Evolutionary conservation across 768 basidiomycete species (phyloP), one percentile per base, ranked within the genome.

Genomic region (Punctularia strigosozonata): DNA sequence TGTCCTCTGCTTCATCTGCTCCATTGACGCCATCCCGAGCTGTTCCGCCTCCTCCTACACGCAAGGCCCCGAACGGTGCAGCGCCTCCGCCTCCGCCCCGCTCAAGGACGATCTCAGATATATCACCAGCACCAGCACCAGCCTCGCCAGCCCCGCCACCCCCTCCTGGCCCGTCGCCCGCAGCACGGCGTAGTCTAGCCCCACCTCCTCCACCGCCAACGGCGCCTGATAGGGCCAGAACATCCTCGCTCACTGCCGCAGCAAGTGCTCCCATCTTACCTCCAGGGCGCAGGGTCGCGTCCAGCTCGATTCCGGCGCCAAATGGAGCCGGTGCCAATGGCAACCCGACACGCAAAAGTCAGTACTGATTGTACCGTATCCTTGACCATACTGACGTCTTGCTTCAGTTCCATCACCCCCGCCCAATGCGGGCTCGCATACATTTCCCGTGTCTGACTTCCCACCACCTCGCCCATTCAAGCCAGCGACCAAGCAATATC

Each of bases 391-490:
- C 23, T 42, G 36, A 40, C 32, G 46, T 39, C 40, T 12, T 36
- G 32, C 42, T 33, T 4, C 41, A 75, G 72, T 73, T 33, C 69
- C 75, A 17, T 62, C 70, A 4, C 74, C 74, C 5, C 75, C 75
- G 19, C 73, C 84, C 2, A 73, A 66, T 39, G 71, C 69, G 30
- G 84, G 84, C 6, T 55, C 66, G 18, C 80, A 85, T 50, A 77
- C 66, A 13, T 90, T 87, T 53, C 84, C 83, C 5, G 71, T 77
- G n/a, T 60, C 64, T 12, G 83, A 78, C 37, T 87, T 89, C 53
- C 87, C 87, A 1, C 75, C 77, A 12, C 87, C 87, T 4, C 73
- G 84, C 28, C 63, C 65, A 20, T 89, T 87, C 55, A 53, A 54
- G 25, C 50, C 56, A 4, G 61, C 53, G 23, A 48, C 54, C 21